Base-by-base conservation (phyloP, 2,329 filamentous ascomycete genomes). In the Magnaporthiopsis rhizophila region DNA sequence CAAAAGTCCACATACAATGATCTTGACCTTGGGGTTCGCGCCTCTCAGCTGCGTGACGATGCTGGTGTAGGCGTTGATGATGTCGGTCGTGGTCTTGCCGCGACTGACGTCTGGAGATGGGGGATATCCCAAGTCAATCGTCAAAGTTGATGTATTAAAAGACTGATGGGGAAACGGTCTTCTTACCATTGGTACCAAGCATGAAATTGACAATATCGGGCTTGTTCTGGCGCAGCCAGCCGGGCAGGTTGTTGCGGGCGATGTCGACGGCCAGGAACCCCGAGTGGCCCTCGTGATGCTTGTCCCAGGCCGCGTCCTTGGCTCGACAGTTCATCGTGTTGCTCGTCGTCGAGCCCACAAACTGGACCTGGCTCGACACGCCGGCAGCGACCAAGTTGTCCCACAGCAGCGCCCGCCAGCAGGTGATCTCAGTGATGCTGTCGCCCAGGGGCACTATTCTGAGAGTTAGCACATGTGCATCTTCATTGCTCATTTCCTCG, bases 191-290 rank as follows among this genome's bases (percentile, higher is more conserved):
- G 3, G 78, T 81, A 50, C 78, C 79, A 6, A 80, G 72, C 75
- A 79, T 78, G 69, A 79, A 79, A 71, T 75, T 76, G 15, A 80
- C 76, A 18, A 80, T 72, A 64, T 80, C 78, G 13, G 78, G 74
- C 12, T 71, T 73, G 1, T 74, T 73, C 62, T 58, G 71, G 18
- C 71, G 69, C 28, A 79, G 69, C 78, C 78, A 80, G 36, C 70
- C 71, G 5, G 69, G 69, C 5, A 79, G 70, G 66, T 80, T 74
- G 63, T 72, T 75, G 66, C 74, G 75, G 26, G 78, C 78, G 63
- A 80, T 79, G 68, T 80, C 73, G 66, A 77, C 74, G 57, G 76
- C 77, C 18, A 76, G 72, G 69, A 73, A 79, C 7, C 78, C 78
- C 13, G 76, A 75, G 70, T 80, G 79, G 63, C 78, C 78, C 69